Percentiles rank a stretch among this genome's conserved stretches.
Evolutionary conservation across 2,329 filamentous ascomycete genomes (phyloP).

Genomic region (Thermomyces lanuginosus): DNA sequence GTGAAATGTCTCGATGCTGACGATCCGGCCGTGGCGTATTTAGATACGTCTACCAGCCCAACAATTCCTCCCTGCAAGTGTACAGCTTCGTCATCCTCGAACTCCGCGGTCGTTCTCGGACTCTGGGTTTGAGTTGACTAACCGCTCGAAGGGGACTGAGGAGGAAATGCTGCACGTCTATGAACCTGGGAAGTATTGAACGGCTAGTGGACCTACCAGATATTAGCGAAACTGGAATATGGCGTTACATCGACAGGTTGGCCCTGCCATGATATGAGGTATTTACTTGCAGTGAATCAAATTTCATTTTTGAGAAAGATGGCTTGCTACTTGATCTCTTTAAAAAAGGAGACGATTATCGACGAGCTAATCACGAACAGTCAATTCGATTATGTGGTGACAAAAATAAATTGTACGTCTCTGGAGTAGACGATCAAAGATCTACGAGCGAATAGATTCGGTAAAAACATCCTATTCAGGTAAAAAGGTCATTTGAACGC

Average conservation of each 20-base stretch:
- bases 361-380: not conserved
- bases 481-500: slow-evolving; percentile 10
- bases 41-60: no score
- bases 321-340: not conserved
- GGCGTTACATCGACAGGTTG: slow-evolving; percentile 21
- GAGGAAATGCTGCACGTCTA: slow-evolving; percentile 2
- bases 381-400: slow-evolving; percentile 8
- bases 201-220: slow-evolving; percentile 16
- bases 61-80: no score
- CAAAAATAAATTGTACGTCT: slow-evolving; percentile 16
- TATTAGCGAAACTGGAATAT: slow-evolving; percentile 21
- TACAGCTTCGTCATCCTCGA: no score
- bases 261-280: slow-evolving; percentile 13
- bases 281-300: slow-evolving; percentile 6
- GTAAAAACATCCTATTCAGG: slow-evolving; percentile 14
- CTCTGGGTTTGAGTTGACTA: not conserved
- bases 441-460: slow-evolving; percentile 26
- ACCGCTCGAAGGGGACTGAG: not conserved
- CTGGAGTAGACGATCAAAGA: slow-evolving; percentile 19
- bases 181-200: slow-evolving; percentile 9
- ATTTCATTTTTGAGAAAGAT: slow-evolving; percentile 1
- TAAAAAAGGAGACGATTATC: not conserved
- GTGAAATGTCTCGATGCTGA: no score
- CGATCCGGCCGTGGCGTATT: no score
- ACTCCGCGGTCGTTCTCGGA: not conserved